Evolutionary conservation across 306 rosid genomes (phyloP), one percentile per base, ranked within the genome.

Genomic region (Prunus mongolica): DNA sequence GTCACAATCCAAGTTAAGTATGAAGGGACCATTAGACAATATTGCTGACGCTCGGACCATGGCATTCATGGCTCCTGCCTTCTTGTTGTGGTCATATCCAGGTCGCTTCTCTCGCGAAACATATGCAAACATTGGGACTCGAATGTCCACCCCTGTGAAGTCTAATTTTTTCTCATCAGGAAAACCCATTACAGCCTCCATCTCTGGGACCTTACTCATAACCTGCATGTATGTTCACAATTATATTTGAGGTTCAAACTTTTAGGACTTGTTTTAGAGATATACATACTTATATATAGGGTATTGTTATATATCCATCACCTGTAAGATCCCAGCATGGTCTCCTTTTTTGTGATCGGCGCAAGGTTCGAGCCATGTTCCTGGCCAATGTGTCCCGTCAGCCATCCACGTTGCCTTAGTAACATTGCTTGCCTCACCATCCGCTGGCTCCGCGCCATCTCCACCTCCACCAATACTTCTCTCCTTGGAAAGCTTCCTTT

Each of bases 61-160:
- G 60, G 96, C 88, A 5, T 93, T 93, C 97, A 93, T 93, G 76
- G 97, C 97, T 70, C 97, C 97, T 27, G 94, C 97, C 85, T 93
- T 93, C 87, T 90, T 90, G 87, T 93, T 87, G 78, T 90, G 97
- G 77, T 93, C 96, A 52, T 75, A 89, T 0, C 97, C 97, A 10
- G 90, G 91, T 27, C 97, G 80, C 66, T 90, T 93, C 79, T 93
- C 97, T 73, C 97, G 82, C 0, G 97, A 93, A 63, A 93, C 96
- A 41, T 93, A 93, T 14, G 90, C 96, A 69, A 90, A 90, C 97
- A 93, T 89, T 12, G 96, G 97, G 44, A 93, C 50, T 73, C 97
- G 79, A 2, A 84, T 90, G 84, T 93, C 97, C 15, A 93, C 70
- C 6, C 92, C 96, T 5, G 93, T 87, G 87, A 93, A 93, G 27